A percentile compares a stretch with the other conserved stretches of the same genome.
Conservation (phyloP, 257 asterid genomes). For the Phtheirospermum japonicum region DNA sequence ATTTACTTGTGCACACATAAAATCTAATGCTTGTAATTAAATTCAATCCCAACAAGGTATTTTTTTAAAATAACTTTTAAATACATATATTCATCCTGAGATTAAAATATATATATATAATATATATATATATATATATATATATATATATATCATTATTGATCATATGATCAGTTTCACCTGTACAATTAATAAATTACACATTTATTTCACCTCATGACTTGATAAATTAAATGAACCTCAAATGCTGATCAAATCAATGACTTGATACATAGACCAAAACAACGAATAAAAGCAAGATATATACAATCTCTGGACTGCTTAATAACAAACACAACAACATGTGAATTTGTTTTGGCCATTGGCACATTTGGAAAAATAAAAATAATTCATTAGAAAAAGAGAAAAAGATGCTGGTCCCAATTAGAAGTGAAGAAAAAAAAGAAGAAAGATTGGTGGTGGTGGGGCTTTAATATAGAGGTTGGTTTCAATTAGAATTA, state of each 20-base stretch:
- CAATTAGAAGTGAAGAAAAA: conserved; percentile 25
- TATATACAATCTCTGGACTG: conserved; percentile 18
- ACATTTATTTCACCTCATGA: too few species aligned
- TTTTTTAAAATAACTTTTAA: too few species aligned
- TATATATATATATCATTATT: too few species aligned
- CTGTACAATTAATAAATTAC: too few species aligned
- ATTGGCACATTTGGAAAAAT: conserved; percentile 24
- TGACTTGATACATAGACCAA: background rate
- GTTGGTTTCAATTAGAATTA: conserved; percentile 63
- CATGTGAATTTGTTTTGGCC: conserved; percentile 36
- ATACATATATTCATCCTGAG: too few species aligned
- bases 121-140: too few species aligned
- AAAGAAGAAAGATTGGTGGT: conserved; percentile 24
- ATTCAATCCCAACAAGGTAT: too few species aligned
- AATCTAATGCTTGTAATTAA: too few species aligned
- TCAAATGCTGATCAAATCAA: background rate
- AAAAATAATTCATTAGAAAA: background rate
- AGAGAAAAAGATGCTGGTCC: conserved; percentile 52
- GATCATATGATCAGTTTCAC: too few species aligned
- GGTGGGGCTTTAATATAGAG: conserved; percentile 49
- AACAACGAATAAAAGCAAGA: background rate
- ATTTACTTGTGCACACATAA: too few species aligned
- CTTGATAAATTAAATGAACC: background rate
- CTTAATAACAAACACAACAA: conserved; percentile 26
- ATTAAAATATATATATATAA: too few species aligned